Percentiles rank a stretch among this genome's conserved stretches.
Evolutionary conservation across 441 rosid species (phyloP).

Genomic region (Capsella rubella): DNA sequence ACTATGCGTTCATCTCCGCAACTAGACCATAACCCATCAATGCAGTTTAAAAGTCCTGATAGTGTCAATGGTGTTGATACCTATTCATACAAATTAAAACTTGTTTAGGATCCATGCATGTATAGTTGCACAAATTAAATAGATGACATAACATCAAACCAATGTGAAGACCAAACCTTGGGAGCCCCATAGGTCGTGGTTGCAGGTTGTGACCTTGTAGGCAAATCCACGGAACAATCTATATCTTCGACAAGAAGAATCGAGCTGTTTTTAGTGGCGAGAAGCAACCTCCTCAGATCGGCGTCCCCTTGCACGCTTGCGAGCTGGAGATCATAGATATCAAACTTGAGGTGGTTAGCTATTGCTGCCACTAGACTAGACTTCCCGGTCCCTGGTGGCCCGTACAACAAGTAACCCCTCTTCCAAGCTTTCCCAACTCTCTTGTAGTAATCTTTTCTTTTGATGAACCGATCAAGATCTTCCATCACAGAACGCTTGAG

Average conservation of each 20-base stretch:
- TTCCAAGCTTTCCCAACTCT: constrained; percentile 69
- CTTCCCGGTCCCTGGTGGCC: constrained; percentile 59
- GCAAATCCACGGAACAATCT: constrained; percentile 52
- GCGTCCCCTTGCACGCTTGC: constrained; percentile 41
- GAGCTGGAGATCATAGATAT: constrained; percentile 54
- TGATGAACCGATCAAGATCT: constrained; percentile 58
- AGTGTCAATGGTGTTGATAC: constrained; percentile 45
- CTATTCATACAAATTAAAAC: constrained; percentile 1
- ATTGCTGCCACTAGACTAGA: constrained; percentile 59
- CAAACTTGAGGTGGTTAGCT: constrained; percentile 57
- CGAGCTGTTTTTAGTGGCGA: constrained; percentile 43
- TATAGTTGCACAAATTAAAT: background rate
- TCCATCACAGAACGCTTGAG: constrained; percentile 44
- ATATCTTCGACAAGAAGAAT: constrained; percentile 58
- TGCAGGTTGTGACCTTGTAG: constrained; percentile 38
- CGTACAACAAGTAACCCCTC: constrained; percentile 57
- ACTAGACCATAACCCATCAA: constrained; percentile 74
- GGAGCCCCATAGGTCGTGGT: background rate
- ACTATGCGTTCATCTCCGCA: constrained; percentile 69
- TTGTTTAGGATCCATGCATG: constrained; percentile 5
- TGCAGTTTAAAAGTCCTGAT: constrained; percentile 60
- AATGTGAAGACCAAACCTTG: background rate
- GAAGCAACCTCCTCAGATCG: constrained; percentile 45
- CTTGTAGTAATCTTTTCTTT: constrained; percentile 54
- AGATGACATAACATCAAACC: background rate